Evolutionary conservation across 257 asterid genomes (phyloP).

Genomic region (Phtheirospermum japonicum): DNA sequence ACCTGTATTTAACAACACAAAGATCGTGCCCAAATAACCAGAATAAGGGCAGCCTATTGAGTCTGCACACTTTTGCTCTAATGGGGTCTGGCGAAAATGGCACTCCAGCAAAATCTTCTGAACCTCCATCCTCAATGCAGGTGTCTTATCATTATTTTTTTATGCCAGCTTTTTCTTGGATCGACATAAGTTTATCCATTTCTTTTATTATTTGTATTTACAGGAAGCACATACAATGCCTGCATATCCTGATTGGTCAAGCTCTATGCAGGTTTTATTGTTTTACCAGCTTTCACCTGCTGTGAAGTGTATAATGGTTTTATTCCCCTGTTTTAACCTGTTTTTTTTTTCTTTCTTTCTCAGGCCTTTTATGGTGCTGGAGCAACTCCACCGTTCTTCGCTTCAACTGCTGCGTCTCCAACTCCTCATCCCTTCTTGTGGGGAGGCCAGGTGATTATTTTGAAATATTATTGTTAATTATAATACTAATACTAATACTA

Average conservation of each 20-base stretch:
- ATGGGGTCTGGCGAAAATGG: conserved; percentile 76
- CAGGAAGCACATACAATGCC: conserved; percentile 69
- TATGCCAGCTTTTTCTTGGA: neutral
- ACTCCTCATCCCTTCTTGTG: conserved; percentile 78
- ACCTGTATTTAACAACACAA: conserved; percentile 13
- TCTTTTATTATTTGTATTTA: conserved; percentile 25
- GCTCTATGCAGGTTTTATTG: conserved; percentile 67
- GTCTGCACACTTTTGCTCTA: conserved; percentile 30
- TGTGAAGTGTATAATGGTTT: neutral
- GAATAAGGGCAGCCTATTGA: conserved; percentile 24
- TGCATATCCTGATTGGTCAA: conserved; percentile 79
- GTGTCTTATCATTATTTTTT: conserved; percentile 28
- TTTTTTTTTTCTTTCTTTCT: conserved; percentile 17
- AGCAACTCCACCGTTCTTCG: conserved; percentile 71
- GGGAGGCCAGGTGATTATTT: conserved; percentile 67
- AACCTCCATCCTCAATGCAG: conserved; percentile 51
- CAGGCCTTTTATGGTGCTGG: conserved; percentile 84
- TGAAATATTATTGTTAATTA: neutral
- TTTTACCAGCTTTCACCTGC: conserved; percentile 6
- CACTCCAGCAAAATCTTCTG: conserved; percentile 57
- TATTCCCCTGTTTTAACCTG: neutral
- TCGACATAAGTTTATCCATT: neutral
- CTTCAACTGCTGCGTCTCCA: conserved; percentile 72
- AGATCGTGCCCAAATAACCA: conserved; percentile 17
- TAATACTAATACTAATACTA: too few species aligned